Base-by-base conservation (phyloP, 78 protist species). In the Dictyostelium firmibasis region DNA sequence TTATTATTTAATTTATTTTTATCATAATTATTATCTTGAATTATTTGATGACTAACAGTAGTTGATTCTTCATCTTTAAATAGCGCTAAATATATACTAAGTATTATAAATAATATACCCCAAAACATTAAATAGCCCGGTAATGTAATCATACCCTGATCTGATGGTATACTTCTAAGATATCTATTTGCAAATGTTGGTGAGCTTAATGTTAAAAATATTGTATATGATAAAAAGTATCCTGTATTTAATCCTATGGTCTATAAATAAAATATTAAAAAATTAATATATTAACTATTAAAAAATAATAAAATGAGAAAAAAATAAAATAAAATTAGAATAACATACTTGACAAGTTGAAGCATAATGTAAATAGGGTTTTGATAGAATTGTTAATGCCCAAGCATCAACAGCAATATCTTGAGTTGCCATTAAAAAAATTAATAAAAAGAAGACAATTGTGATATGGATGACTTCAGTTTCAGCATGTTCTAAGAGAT, bases 351-450 rank as follows among this genome's bases (percentile, higher is more conserved):
- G 98, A 79, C 97, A 96, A 1, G 98, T 94, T 20, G 98, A 82
- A 5, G 96, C 98, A 53, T 81, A 91, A 33, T 91, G 83, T 27
- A 93, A 72, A 60, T 96, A 76, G 33, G 29, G 43, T 16, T 82
- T 75, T 3, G 97, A 86, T 33, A 97, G 87, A 18, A 95, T 29
- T 11, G 96, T 77, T 29, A 98, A 25, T 33, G 98, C 99, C 98
- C 98, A 96, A 0, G 98, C 99, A 75, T 98, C 99, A 7, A 97
- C 98, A 0, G 99, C 99, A 62, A 98, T 96, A 82, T 98, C 99
- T 75, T 97, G 98, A 8, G 98, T 93, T 23, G 98, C 97, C 79
- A 81, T 81, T 50, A 89, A 43, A n/a, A 89, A 43, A 4, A 89
- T 81, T 9, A 53, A 3, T 14, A 50, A 20, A 64, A 89, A 89